Percentiles rank a stretch among this genome's conserved stretches.
These are phyloP conservation scores for Taxawa tesnikishii DNA, from an alignment of 2,329 filamentous ascomycete species.

Conservation along the genomic window DNA sequence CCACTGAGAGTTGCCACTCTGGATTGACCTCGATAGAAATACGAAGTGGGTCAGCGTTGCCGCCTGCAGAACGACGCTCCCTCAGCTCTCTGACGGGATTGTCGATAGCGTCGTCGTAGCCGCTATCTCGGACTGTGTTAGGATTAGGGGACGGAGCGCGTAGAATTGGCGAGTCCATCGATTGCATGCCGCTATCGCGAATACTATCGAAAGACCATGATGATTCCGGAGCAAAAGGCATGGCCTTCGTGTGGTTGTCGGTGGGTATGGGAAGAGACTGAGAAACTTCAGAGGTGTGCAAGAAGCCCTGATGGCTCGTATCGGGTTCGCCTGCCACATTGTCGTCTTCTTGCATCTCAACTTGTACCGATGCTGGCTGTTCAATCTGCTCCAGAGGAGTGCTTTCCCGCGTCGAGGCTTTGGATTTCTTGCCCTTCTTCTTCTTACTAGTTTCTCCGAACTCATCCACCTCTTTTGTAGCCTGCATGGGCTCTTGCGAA, in stretches of 20 bases:
- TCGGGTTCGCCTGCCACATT: too few species aligned
- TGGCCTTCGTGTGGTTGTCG: not conserved
- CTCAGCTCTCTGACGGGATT: not conserved
- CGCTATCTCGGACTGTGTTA: constrained; percentile 28
- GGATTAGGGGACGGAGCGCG: constrained; percentile 15
- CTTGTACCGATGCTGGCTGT: too few species aligned
- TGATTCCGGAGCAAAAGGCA: constrained; percentile 12
- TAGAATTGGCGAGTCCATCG: constrained; percentile 26
- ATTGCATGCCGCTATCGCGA: constrained; percentile 33
- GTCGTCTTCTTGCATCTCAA: too few species aligned
- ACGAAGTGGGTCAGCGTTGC: constrained; percentile 3
- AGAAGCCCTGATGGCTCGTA: constrained; percentile 2
- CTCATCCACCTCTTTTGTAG: too few species aligned
- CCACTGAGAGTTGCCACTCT: constrained; percentile 6
- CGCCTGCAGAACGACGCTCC: not conserved
- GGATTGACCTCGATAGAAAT: constrained; percentile 11
- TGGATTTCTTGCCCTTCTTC: too few species aligned
- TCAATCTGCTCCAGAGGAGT: too few species aligned
- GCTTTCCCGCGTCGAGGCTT: too few species aligned
- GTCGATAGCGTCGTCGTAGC: constrained; percentile 20
- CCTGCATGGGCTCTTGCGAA: too few species aligned
- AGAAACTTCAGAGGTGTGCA: constrained; percentile 16
- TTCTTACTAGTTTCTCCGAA: too few species aligned
- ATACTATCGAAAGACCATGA: constrained; percentile 25
- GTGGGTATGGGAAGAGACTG: constrained; percentile 10